phyloP scores from a whole-genome alignment of 2,329 filamentous ascomycete species.

The Onygenales sp. region DNA sequence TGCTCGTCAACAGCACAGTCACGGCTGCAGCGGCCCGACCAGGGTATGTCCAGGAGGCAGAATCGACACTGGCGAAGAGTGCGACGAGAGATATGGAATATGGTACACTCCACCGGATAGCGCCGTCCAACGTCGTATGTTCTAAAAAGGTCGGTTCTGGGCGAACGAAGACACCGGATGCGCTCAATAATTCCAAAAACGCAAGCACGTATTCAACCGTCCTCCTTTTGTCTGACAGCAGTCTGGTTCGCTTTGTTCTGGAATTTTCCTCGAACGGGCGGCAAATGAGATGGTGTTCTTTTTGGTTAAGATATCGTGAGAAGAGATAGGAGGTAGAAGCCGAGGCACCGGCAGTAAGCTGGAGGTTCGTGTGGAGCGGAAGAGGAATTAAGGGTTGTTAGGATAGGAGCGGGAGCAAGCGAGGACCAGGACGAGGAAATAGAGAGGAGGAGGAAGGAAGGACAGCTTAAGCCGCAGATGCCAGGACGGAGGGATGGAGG shows the following conservation, averaged over 20 bases:
- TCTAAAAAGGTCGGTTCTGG: not conserved
- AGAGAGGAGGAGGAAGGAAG: conserved; percentile 7
- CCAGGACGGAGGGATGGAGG: conserved; percentile 10
- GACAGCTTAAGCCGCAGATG: conserved; percentile 11
- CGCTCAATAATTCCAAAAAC: not conserved
- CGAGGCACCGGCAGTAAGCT: conserved; percentile 13
- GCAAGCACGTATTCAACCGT: not conserved
- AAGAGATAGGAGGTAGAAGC: conserved; percentile 12
- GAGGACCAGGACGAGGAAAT: conserved; percentile 6
- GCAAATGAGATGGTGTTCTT: not conserved
- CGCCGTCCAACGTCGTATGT: conserved; percentile 3
- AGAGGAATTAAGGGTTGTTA: not conserved
- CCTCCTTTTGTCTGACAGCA: too few relatives aligned
- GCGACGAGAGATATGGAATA: not conserved
- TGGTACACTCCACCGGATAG: conserved; percentile 1
- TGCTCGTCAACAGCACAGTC: not conserved
- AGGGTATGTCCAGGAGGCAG: not conserved
- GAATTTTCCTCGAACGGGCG: too few relatives aligned
- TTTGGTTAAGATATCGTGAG: not conserved
- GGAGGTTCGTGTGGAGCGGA: conserved; percentile 12
- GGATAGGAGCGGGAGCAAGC: conserved; percentile 1
- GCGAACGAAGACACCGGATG: not conserved
- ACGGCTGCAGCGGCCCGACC: not conserved
- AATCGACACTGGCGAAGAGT: not conserved
- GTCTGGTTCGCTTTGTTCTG: too few relatives aligned